A percentile compares a stretch with the other conserved stretches of the same genome.
Conservation (phyloP, 2,329 filamentous ascomycete genomes). For the Fusarium nelsonii region DNA sequence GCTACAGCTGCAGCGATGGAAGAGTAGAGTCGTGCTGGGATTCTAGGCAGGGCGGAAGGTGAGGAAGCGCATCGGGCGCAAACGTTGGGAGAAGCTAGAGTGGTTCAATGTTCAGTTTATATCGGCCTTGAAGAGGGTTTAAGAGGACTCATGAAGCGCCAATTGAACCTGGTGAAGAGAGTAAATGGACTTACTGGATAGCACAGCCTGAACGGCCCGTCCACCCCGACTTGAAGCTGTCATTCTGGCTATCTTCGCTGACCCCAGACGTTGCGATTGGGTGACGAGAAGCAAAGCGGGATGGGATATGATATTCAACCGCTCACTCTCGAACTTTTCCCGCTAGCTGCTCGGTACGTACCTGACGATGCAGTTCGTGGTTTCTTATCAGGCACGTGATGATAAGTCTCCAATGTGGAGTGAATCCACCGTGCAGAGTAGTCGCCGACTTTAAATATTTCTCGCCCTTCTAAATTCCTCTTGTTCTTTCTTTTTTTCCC, state of each 20-base stretch:
- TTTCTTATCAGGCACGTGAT: not conserved
- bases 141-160: constrained; percentile 7
- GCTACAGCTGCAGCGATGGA: constrained; percentile 46
- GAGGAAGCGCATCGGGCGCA: constrained; percentile 56
- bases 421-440: not conserved
- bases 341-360: constrained; percentile 45
- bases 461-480: constrained; percentile 28
- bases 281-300: constrained; percentile 33
- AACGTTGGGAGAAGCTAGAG: constrained; percentile 50
- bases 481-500: constrained; percentile 50
- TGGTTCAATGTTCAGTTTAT: constrained; percentile 23
- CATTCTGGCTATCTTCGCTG: constrained; percentile 53
- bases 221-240: constrained; percentile 69
- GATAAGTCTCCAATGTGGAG: not conserved
- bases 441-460: constrained; percentile 18
- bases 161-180: constrained; percentile 34
- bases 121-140: constrained; percentile 3
- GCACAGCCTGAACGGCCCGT: constrained; percentile 61
- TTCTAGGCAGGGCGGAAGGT: constrained; percentile 41
- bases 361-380: constrained; percentile 7
- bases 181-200: constrained; percentile 61
- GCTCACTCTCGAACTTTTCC: constrained; percentile 48
- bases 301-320: constrained; percentile 40
- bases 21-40: constrained; percentile 54
- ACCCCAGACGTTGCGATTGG: constrained; percentile 31